Percentiles rank a stretch among this genome's conserved stretches.
Conservation (phyloP, 2,329 filamentous ascomycete species). For the Aureobasidium lini region DNA sequence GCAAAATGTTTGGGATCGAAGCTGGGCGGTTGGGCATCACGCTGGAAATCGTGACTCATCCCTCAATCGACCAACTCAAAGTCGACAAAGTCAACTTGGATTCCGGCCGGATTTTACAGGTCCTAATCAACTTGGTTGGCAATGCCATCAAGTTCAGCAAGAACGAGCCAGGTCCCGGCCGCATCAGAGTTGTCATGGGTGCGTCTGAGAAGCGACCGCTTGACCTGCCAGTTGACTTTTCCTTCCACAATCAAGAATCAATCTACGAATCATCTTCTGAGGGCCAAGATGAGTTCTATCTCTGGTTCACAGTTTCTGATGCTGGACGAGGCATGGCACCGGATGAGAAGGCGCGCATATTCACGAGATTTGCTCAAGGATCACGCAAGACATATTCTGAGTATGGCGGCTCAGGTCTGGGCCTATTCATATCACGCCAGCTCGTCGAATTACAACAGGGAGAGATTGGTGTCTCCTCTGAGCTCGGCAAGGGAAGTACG, state of each 20-base stretch:
- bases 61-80: constrained; percentile 27
- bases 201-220: constrained; percentile 27
- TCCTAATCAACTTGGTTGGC: constrained; percentile 25
- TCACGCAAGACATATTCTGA: constrained; percentile 59
- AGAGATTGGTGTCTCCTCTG: constrained; percentile 55
- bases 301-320: constrained; percentile 29
- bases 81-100: constrained; percentile 24
- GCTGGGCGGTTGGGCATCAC: constrained; percentile 27
- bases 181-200: constrained; percentile 33
- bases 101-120: constrained; percentile 24
- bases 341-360: constrained; percentile 40
- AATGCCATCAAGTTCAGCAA: constrained; percentile 39
- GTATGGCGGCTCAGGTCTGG: constrained; percentile 61
- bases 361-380: constrained; percentile 58
- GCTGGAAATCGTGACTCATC: constrained; percentile 26
- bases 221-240: constrained; percentile 27
- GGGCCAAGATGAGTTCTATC: constrained; percentile 29
- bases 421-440: constrained; percentile 60
- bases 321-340: constrained; percentile 29
- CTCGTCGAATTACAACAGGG: constrained; percentile 62
- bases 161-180: constrained; percentile 27
- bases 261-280: constrained; percentile 27
- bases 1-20: constrained; percentile 33
- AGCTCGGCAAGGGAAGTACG: constrained; percentile 51
- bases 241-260: constrained; percentile 18